phyloP scores from a whole-genome alignment of 148 eudicot species.

The Silene conica region DNA sequence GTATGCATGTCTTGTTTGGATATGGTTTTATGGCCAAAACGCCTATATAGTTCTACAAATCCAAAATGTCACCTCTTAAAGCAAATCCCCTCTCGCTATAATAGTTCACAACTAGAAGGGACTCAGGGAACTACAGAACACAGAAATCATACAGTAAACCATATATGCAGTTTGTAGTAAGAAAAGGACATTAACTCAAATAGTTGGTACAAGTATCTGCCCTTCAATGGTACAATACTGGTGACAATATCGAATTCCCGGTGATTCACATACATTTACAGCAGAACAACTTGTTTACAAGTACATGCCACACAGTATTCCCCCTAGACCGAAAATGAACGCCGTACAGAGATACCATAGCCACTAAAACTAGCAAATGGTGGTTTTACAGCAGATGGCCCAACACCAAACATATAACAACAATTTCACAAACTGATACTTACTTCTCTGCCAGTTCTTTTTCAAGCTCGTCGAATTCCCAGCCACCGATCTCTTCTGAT shows the following conservation, averaged over 20 bases:
- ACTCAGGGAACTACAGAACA: neutral
- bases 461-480: constrained; percentile 93
- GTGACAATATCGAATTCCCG: neutral
- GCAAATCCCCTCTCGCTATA: neutral
- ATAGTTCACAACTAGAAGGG: neutral
- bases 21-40: no score
- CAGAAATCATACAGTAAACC: neutral
- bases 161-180: neutral
- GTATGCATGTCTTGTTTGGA: no score
- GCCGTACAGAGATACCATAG: constrained; percentile 21
- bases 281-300: constrained; percentile 10
- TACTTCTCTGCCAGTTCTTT: constrained; percentile 47
- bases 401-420: constrained; percentile 3
- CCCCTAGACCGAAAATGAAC: constrained; percentile 26
- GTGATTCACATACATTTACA: constrained; percentile 18
- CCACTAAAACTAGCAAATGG: constrained; percentile 22
- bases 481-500: constrained; percentile 66
- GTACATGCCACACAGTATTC: constrained; percentile 5
- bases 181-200: neutral
- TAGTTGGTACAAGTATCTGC: neutral
- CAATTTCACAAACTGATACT: constrained; percentile 5
- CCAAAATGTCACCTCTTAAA: no score
- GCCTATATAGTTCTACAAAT: no score
- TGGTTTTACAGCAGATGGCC: constrained; percentile 11
- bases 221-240: neutral